Evolutionary conservation across 2,329 filamentous ascomycete genomes (phyloP).

Genomic region (Diplodia sapinea): DNA sequence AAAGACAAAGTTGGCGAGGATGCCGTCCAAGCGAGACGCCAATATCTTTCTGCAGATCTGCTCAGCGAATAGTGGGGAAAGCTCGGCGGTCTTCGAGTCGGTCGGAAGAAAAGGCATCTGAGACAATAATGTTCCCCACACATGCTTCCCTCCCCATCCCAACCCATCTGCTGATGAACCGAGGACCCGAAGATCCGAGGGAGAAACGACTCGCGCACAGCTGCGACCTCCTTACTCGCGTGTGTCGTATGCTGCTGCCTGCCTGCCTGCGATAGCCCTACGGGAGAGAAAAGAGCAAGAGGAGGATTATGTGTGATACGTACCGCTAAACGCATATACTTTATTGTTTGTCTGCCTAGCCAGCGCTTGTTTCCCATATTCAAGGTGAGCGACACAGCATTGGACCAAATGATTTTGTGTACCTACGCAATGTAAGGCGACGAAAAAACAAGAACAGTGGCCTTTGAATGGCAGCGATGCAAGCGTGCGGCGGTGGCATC

Average conservation of each 20-base stretch:
- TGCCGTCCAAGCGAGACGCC: not conserved
- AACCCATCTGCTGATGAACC: no score
- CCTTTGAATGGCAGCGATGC: not conserved
- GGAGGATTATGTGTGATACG: not conserved
- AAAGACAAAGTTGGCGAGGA: not conserved
- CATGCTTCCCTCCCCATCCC: not conserved
- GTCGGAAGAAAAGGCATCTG: not conserved
- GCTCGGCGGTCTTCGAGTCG: not conserved
- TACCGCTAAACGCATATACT: slow-evolving; percentile 7
- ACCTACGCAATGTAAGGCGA: no score
- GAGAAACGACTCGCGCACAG: not conserved
- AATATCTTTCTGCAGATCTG: not conserved
- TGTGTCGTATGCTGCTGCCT: not conserved
- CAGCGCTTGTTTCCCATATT: not conserved
- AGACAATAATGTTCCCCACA: not conserved
- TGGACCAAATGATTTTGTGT: not conserved
- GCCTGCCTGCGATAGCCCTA: not conserved
- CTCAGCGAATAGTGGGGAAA: not conserved
- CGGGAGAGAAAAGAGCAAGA: not conserved
- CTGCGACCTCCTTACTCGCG: not conserved
- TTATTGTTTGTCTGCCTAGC: not conserved
- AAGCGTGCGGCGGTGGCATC: not conserved
- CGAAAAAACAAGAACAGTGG: no score
- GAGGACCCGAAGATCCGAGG: not conserved
- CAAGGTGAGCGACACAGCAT: not conserved